These are phyloP conservation scores for Plasmodium vinckei DNA, from an alignment of 169 alveolate genomes.

Conservation along the genomic window DNA sequence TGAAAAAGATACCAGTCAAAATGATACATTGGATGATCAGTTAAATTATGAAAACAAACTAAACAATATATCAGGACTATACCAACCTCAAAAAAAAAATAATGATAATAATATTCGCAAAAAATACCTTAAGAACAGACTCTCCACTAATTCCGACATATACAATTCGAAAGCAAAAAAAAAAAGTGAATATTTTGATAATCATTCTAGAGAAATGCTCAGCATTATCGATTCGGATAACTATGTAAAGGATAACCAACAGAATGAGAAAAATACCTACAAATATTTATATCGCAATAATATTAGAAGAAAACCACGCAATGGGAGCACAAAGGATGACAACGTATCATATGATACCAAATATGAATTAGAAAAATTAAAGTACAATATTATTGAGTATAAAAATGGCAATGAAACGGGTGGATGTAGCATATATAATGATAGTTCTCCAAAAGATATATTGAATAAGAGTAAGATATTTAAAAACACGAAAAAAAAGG, in stretches of 20 bases:
- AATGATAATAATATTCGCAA: too few relatives aligned
- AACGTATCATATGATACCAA: not conserved
- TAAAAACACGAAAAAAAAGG: not conserved
- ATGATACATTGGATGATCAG: not conserved
- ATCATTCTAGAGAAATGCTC: not conserved
- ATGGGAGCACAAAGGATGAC: not conserved
- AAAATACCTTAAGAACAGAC: not conserved
- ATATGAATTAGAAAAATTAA: slow-evolving; percentile 6
- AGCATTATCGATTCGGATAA: not conserved
- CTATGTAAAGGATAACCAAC: not conserved
- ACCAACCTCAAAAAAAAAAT: too few relatives aligned
- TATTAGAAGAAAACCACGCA: not conserved
- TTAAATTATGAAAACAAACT: too few relatives aligned
- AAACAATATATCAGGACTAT: too few relatives aligned
- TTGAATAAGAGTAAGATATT: not conserved
- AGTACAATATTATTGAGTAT: slow-evolving; percentile 9
- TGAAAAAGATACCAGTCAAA: not conserved
- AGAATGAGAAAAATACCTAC: not conserved
- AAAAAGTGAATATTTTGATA: not conserved
- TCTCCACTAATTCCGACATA: not conserved
- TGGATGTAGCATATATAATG: not conserved
- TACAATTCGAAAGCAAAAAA: not conserved
- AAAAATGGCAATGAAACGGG: not conserved
- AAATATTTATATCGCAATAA: not conserved
- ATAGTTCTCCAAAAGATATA: not conserved